These are phyloP conservation scores for Amniculicola lignicola DNA, from an alignment of 495 filamentous ascomycete species.

Conservation along the genomic window DNA sequence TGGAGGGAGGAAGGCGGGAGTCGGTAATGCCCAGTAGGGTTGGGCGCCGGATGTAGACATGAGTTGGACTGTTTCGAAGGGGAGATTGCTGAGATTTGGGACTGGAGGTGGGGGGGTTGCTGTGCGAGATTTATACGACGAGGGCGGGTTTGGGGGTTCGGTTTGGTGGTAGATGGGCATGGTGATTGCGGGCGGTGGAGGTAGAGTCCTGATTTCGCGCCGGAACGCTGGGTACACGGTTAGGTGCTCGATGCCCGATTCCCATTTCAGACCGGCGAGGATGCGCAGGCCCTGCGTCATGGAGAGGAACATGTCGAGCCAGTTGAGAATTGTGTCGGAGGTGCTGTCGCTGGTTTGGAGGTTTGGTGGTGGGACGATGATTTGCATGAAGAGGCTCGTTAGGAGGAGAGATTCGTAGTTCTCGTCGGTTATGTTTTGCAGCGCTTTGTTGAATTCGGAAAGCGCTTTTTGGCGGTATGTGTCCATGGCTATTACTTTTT, in stretches of 20 bases:
- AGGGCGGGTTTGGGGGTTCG: slow-evolving; percentile 5
- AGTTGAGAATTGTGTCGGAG: not conserved
- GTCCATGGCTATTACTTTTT: not conserved
- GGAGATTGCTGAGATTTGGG: slow-evolving; percentile 46
- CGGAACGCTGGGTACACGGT: slow-evolving; percentile 6
- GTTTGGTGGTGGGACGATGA: slow-evolving; percentile 15
- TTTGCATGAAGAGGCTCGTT: slow-evolving; percentile 1
- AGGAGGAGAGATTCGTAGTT: slow-evolving; percentile 27
- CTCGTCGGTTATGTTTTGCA: slow-evolving; percentile 12
- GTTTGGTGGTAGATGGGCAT: not conserved
- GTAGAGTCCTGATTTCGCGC: slow-evolving; percentile 17
- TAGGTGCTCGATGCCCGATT: slow-evolving; percentile 7
- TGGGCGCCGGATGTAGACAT: not conserved
- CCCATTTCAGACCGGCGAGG: slow-evolving; percentile 18
- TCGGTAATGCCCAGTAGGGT: slow-evolving; percentile 3
- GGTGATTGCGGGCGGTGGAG: slow-evolving; percentile 9
- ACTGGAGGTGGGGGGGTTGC: slow-evolving; percentile 80
- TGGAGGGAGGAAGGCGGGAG: slow-evolving; percentile 28
- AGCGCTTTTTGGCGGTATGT: slow-evolving; percentile 16
- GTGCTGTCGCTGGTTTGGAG: slow-evolving; percentile 1
- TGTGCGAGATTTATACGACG: not conserved
- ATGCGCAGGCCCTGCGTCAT: slow-evolving; percentile 24
- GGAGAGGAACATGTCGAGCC: slow-evolving; percentile 5
- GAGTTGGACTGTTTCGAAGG: slow-evolving; percentile 9
- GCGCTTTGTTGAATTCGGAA: slow-evolving; percentile 13